Conservation (phyloP, 192 early-diverging fungal genomes). For the Geranomyces variabilis region DNA sequence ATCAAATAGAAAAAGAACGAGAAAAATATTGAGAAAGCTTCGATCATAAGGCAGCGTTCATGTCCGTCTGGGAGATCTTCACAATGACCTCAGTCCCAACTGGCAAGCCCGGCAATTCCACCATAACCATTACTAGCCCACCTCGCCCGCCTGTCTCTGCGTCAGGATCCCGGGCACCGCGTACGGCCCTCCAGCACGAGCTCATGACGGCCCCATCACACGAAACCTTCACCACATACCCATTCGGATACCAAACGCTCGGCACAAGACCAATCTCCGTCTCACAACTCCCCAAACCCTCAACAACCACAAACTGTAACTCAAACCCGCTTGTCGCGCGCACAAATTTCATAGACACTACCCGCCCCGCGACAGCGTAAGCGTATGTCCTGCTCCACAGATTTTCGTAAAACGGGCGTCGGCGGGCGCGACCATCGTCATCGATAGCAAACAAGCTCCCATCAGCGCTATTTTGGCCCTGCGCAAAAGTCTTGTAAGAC, state of each 20-base stretch:
- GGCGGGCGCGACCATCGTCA: slow-evolving; percentile 4
- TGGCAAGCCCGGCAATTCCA: too few relatives aligned
- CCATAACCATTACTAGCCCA: too few relatives aligned
- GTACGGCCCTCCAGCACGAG: too few relatives aligned
- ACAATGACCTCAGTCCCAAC: too few relatives aligned
- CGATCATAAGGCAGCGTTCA: too few relatives aligned
- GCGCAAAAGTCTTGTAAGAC: slow-evolving; percentile 52
- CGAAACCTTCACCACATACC: slow-evolving; percentile 12
- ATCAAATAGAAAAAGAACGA: too few relatives aligned
- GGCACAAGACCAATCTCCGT: slow-evolving; percentile 14
- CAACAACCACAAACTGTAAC: background rate
- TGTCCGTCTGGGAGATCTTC: too few relatives aligned
- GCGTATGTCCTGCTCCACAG: slow-evolving; percentile 26
- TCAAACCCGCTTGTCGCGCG: slow-evolving; percentile 6
- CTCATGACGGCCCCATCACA: too few relatives aligned
- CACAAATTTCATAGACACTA: slow-evolving; percentile 20
- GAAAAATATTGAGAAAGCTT: too few relatives aligned
- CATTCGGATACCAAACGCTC: slow-evolving; percentile 29
- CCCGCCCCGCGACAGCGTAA: slow-evolving; percentile 14
- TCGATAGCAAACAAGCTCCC: slow-evolving; percentile 20
- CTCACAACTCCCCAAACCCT: background rate
- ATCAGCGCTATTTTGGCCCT: slow-evolving; percentile 21
- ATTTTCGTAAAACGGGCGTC: slow-evolving; percentile 7
- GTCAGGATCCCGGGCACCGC: too few relatives aligned
- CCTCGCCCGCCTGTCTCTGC: too few relatives aligned